Evolutionary conservation across 2,329 filamentous ascomycete species (phyloP), one percentile per base, ranked within the genome.

Genomic region (Aspergillus sp.): DNA sequence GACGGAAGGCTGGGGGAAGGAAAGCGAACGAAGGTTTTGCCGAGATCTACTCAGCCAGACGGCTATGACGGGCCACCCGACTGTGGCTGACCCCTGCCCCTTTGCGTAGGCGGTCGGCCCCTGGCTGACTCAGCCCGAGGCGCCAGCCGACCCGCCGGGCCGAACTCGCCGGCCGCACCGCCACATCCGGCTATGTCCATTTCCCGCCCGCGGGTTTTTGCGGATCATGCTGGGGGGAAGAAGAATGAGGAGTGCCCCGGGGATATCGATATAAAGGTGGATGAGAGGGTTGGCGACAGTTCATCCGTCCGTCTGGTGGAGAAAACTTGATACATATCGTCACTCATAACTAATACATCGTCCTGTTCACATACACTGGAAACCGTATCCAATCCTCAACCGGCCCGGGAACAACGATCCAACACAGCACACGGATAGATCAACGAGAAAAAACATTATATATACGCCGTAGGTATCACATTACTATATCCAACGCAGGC

Each of bases 21-120:
- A 23, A 41, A 47, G 23, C 23, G 20, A 21, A 40, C 6, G 21
- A 34, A 45, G 52, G 51, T 40, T 61, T 57, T 60, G 50, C 54
- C 57, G 54, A 55, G 49, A 53, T 54, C 41, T 48, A 56, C 25
- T 29, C 25, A 29, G 25, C 25, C 9, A 7, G 7, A 29, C 58
- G 56, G 59, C 54, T 61, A 75, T 74, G 57, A 60, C 58, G 59
- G 58, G 52, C 48, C 51, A 45, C 49, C 40, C 45, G 48, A 29
- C 49, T 53, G 58, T 62, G 59, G 59, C 59, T 60, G 52, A 50
- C 21, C 36, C 9, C 14, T 29, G 25, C 25, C 25, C 25, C 7
- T 29, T 29, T 29, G 25, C 25, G 25, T 29, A 29, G 25, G 25
- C 25, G 25, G 25, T 29, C 45, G n/a, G 34, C 54, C 58, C 23